Base-by-base conservation (phyloP, 371 early-diverging fungal genomes). In the Mycotypha africana region DNA sequence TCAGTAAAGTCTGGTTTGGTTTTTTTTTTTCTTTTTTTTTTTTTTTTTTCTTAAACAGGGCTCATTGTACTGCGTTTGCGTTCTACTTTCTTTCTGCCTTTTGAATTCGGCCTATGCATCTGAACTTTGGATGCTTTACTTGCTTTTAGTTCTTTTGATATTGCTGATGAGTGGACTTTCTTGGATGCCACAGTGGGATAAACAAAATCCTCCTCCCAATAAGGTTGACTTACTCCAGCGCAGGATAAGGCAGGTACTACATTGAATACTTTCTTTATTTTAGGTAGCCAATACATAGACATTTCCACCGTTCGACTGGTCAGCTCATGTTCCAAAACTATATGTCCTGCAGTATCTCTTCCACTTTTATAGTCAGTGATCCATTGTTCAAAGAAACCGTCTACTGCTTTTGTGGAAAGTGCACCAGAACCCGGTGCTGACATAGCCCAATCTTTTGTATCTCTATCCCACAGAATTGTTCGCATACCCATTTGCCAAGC, bases 401-500 rank as follows among this genome's bases (percentile, higher is more conserved):
- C 62, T 4, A 65, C 70, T 8, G 55, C 63, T 6, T 28, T 19
- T 20, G 59, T 51, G 4, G 75, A 53, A 2, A 62, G 55, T 20
- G 49, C 46, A 28, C 76, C 70, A 38, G 66, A 66, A 46, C 60
- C 70, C 36, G 42, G 53, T 36, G 62, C 65, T 10, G 62, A 51
- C 58, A 65, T 60, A 17, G 62, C 50, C 67, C 67, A 63, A 32
- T 73, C 67, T 21, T 62, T 25, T 2, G 70, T 60, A 33, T 66
- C 67, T 42, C 54, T 51, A 24, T 64, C 61, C 69, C 67, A 69
- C 6, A 66, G 26, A 16, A 64, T 48, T 21, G 70, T 70, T n/a
- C 55, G 45, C 51, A 76, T 53, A 26, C 76, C 76, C 68, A 76
- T 67, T 33, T 65, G 69, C 68, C 66, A 72, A 21, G 74, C 73